phyloP scores from a whole-genome alignment of 192 early-diverging fungal genomes.

The Glomus cerebriforme region DNA sequence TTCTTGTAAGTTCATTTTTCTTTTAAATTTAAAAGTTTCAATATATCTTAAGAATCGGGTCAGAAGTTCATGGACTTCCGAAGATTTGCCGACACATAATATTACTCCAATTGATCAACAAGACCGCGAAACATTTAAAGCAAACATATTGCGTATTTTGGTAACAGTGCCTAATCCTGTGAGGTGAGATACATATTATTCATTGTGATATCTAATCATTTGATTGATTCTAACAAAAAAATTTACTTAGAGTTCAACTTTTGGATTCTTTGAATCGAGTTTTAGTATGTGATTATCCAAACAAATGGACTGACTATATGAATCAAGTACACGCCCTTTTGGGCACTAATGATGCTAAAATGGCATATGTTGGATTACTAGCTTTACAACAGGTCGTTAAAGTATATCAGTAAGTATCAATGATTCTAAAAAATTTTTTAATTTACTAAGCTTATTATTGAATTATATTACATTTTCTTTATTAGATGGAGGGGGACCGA shows the following conservation, averaged over 20 bases:
- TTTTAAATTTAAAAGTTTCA: conserved; percentile 45
- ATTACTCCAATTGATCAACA: not conserved
- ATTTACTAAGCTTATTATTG: not conserved
- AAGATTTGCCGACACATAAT: conserved; percentile 28
- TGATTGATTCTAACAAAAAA: conserved; percentile 15
- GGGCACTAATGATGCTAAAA: conserved; percentile 63
- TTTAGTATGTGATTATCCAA: conserved; percentile 75
- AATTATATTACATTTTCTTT: conserved; percentile 6
- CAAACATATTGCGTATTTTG: conserved; percentile 27
- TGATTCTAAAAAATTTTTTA: not conserved
- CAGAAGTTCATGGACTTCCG: conserved; percentile 65
- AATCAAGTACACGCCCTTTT: conserved; percentile 64
- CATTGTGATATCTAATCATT: not conserved
- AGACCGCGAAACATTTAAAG: conserved; percentile 12
- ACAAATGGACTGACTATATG: conserved; percentile 81
- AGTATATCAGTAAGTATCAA: conserved; percentile 65
- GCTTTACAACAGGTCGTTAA: conserved; percentile 81
- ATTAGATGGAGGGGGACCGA: conserved; percentile 63
- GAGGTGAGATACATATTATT: conserved; percentile 50
- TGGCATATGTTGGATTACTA: conserved; percentile 76
- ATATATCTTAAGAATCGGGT: conserved; percentile 93
- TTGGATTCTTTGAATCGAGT: conserved; percentile 75
- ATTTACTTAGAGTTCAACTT: conserved; percentile 64
- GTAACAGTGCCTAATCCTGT: conserved; percentile 64
- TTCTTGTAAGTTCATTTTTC: no score